Conservation (phyloP, 2,329 filamentous ascomycete genomes). For the Tolypocladium ovalisporum region DNA sequence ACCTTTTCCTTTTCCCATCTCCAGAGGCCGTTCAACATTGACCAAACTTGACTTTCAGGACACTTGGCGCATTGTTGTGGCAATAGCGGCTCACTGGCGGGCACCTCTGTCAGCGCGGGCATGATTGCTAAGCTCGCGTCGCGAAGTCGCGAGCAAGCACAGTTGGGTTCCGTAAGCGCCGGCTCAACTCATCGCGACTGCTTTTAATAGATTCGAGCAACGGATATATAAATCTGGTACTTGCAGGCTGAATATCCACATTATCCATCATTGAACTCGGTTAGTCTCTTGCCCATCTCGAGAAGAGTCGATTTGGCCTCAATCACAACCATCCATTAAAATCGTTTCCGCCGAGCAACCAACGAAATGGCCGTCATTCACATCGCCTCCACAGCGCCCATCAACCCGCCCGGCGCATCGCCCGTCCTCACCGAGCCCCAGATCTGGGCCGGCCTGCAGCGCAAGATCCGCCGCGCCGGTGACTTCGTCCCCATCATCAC, state of each 20-base stretch:
- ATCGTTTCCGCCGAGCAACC: neutral
- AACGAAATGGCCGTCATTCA: neutral
- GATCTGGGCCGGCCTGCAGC: constrained; percentile 17
- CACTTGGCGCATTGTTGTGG: neutral
- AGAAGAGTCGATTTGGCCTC: too few species aligned
- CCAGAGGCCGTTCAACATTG: neutral
- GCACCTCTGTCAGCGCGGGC: neutral
- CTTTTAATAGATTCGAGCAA: neutral
- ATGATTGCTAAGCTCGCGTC: neutral
- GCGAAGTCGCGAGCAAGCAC: neutral
- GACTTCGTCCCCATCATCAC: constrained; percentile 16
- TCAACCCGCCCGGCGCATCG: constrained; percentile 11
- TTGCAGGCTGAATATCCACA: neutral
- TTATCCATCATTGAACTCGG: too few species aligned
- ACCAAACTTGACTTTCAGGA: neutral
- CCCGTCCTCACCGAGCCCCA: constrained; percentile 10
- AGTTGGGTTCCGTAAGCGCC: neutral
- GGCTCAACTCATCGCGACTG: neutral
- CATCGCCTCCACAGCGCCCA: constrained; percentile 16
- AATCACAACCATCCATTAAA: neutral
- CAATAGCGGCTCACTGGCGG: neutral
- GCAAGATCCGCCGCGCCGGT: constrained; percentile 15
- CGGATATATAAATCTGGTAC: neutral
- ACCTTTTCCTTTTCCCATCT: neutral
- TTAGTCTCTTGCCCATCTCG: too few species aligned